These are phyloP conservation scores for Fraxinus americana DNA, from an alignment of 257 asterid species.

Conservation along the genomic window DNA sequence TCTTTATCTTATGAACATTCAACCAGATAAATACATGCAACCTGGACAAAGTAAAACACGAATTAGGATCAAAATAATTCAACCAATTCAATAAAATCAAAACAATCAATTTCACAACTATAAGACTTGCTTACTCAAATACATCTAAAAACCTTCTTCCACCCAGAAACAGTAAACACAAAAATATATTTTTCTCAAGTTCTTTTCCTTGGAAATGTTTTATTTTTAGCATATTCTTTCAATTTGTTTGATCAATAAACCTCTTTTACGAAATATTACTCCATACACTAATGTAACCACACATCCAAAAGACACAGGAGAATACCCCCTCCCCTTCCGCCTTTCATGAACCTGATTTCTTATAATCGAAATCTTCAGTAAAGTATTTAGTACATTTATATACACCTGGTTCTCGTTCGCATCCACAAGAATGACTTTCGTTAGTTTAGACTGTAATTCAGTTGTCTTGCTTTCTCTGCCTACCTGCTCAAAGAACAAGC, in stretches of 20 bases:
- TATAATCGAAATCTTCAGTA: neutral
- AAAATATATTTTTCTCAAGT: neutral
- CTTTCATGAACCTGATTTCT: neutral
- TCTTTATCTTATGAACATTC: too few relatives aligned
- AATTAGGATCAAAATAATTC: too few relatives aligned
- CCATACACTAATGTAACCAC: neutral
- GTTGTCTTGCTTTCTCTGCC: constrained; percentile 83
- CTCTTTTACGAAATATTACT: neutral
- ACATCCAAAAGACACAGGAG: neutral
- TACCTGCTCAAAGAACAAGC: constrained; percentile 57
- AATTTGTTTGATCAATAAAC: neutral
- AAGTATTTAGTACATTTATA: neutral
- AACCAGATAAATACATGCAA: too few relatives aligned
- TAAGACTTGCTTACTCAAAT: neutral
- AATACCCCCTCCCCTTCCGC: neutral
- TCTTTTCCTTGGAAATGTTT: neutral
- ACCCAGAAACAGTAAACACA: neutral
- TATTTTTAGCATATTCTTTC: neutral
- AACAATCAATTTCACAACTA: neutral
- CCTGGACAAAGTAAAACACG: too few relatives aligned
- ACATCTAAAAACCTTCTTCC: neutral
- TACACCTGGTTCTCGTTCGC: constrained; percentile 87
- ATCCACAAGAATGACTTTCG: constrained; percentile 77
- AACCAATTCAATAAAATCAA: too few relatives aligned
- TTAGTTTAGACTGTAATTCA: constrained; percentile 81